A percentile compares a stretch with the other conserved stretches of the same genome.
phyloP scores from a whole-genome alignment of 768 basidiomycete genomes.

The Pleurotus salmoneostramineus region DNA sequence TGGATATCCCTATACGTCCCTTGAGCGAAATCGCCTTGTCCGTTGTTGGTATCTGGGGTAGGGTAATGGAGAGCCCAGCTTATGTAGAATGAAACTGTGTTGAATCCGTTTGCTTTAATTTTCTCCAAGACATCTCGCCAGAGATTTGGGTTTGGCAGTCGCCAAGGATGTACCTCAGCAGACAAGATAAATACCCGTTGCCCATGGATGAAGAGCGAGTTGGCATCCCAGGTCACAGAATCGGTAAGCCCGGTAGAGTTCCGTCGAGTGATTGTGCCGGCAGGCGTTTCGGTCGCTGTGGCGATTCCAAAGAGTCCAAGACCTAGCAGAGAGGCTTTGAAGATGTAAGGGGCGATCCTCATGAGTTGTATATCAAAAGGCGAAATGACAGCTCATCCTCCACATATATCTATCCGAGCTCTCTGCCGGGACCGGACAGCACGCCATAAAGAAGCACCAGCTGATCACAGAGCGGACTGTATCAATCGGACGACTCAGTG shows the following conservation, averaged over 20 bases:
- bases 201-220: slow-evolving; percentile 54
- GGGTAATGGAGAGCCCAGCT: slow-evolving; percentile 58
- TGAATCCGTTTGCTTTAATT: slow-evolving; percentile 58
- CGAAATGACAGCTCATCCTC: too few species aligned
- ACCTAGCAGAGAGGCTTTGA: neutral
- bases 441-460: neutral
- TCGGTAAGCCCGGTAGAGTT: slow-evolving; percentile 44
- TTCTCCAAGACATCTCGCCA: slow-evolving; percentile 64
- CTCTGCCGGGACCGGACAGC: neutral
- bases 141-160: slow-evolving; percentile 45
- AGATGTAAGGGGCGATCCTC: too few species aligned
- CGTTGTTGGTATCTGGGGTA: slow-evolving; percentile 36
- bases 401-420: too few species aligned
- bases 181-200: slow-evolving; percentile 55
- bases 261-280: slow-evolving; percentile 11
- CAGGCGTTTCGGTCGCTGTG: neutral
- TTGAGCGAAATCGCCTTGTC: slow-evolving; percentile 42
- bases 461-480: neutral
- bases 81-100: slow-evolving; percentile 56
- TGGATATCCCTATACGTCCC: slow-evolving; percentile 51
- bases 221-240: slow-evolving; percentile 55
- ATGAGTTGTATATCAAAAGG: too few species aligned
- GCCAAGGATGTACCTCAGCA: slow-evolving; percentile 63
- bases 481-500: neutral
- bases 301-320: neutral